Percentiles rank a stretch among this genome's conserved stretches.
Evolutionary conservation across 129 eudicot genomes (phyloP).

Genomic region (Lactuca saligna): DNA sequence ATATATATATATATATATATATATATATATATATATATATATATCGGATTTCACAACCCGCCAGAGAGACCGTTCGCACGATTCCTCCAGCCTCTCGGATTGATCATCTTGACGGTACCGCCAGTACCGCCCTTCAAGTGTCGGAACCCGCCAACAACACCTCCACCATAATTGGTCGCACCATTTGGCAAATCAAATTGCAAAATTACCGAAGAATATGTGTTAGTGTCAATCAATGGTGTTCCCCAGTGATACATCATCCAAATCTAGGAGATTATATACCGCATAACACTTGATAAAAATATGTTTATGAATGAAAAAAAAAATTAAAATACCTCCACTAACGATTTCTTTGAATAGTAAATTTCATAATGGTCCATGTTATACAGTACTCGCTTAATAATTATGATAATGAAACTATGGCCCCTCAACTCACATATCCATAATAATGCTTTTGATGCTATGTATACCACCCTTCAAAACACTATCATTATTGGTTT

Average conservation of each 20-base stretch:
- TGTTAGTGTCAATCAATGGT: neutral
- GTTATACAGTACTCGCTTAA: neutral
- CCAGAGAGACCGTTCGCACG: too few relatives aligned
- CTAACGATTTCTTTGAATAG: slow-evolving; percentile 3
- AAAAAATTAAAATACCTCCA: slow-evolving; percentile 9
- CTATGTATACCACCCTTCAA: slow-evolving; percentile 3
- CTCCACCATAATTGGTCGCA: too few relatives aligned
- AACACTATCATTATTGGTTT: neutral
- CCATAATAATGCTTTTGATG: neutral
- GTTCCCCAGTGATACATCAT: neutral
- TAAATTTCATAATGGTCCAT: neutral
- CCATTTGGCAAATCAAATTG: neutral
- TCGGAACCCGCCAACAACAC: too few relatives aligned
- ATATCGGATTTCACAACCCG: too few relatives aligned
- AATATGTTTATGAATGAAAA: neutral
- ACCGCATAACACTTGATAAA: neutral
- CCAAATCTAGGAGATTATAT: neutral
- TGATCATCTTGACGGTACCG: too few relatives aligned
- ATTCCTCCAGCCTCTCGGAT: too few relatives aligned
- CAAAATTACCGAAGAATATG: neutral
- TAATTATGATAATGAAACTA: slow-evolving; percentile 5
- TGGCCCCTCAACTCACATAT: neutral
- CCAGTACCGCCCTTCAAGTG: too few relatives aligned
- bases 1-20: too few relatives aligned
- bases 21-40: too few relatives aligned